These are phyloP conservation scores for Ophiocordyceps camponoti-saundersi DNA, from an alignment of 2,329 filamentous ascomycete species.

Conservation along the genomic window DNA sequence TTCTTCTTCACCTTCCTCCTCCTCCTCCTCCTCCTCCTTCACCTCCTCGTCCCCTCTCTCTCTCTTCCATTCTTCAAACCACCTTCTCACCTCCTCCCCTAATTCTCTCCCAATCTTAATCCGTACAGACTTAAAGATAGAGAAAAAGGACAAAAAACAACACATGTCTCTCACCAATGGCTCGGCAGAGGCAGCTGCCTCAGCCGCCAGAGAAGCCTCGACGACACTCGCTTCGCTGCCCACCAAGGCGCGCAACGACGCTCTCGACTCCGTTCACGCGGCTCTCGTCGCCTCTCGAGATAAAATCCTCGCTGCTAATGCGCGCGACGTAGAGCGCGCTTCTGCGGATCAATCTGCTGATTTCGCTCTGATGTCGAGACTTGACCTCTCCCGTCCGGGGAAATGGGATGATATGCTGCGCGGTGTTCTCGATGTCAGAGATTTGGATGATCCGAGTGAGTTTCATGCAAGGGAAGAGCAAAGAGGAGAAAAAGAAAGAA, in stretches of 20 bases:
- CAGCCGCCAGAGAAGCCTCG: constrained; percentile 64
- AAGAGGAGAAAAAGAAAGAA: too few species aligned
- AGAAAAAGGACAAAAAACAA: not conserved
- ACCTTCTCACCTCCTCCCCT: too few species aligned
- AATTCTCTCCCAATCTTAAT: not conserved
- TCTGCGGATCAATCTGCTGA: constrained; percentile 61
- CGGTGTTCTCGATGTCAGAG: constrained; percentile 77
- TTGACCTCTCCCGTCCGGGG: constrained; percentile 71
- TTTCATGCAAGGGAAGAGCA: constrained; percentile 4
- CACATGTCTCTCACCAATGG: constrained; percentile 85
- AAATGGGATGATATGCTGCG: constrained; percentile 98
- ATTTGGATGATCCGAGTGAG: constrained; percentile 71
- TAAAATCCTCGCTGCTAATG: constrained; percentile 74
- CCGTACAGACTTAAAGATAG: not conserved
- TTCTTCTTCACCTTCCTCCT: too few species aligned
- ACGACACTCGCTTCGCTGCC: constrained; percentile 69
- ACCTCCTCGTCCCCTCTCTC: too few species aligned
- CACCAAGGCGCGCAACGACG: constrained; percentile 61
- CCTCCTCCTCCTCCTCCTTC: too few species aligned
- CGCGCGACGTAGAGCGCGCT: constrained; percentile 61
- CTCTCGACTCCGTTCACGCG: constrained; percentile 65
- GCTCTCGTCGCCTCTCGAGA: constrained; percentile 55
- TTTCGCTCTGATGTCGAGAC: constrained; percentile 67
- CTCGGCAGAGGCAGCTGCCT: constrained; percentile 60
- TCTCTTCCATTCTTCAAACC: too few species aligned